A percentile compares a stretch with the other conserved stretches of the same genome.
These are phyloP conservation scores for Corniculantispora saksenae DNA, from an alignment of 2,329 filamentous ascomycete species.

Conservation along the genomic window DNA sequence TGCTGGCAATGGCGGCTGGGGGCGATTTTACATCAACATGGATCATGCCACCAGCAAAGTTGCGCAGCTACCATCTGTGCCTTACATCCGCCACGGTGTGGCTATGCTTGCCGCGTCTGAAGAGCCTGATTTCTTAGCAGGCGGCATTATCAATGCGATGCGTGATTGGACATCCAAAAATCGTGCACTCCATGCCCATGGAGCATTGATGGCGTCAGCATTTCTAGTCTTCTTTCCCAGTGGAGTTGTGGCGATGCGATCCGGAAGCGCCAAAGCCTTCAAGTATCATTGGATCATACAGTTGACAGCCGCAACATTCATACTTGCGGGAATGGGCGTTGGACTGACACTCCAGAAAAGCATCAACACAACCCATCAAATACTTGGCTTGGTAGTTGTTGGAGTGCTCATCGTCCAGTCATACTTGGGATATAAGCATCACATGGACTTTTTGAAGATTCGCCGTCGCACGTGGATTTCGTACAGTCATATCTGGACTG, in stretches of 20 bases:
- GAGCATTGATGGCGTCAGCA: constrained; percentile 22
- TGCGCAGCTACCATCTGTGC: constrained; percentile 14
- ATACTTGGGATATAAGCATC: constrained; percentile 24
- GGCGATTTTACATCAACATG: constrained; percentile 26
- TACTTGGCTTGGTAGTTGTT: constrained; percentile 20
- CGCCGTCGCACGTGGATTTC: constrained; percentile 24
- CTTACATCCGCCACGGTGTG: constrained; percentile 13
- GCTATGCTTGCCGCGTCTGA: constrained; percentile 20
- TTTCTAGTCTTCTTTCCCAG: constrained; percentile 23
- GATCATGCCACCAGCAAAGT: constrained; percentile 20
- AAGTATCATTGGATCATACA: constrained; percentile 26
- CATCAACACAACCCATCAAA: constrained; percentile 20
- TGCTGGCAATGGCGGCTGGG: constrained; percentile 21
- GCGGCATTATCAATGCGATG: background rate
- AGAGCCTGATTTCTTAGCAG: constrained; percentile 4
- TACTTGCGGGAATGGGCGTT: background rate
- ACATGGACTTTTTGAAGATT: constrained; percentile 24
- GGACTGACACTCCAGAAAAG: background rate
- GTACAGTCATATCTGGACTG: constrained; percentile 18
- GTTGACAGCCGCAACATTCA: background rate
- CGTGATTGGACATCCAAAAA: constrained; percentile 7
- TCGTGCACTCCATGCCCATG: constrained; percentile 20
- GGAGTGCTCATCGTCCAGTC: constrained; percentile 19
- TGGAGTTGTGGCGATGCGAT: constrained; percentile 24
- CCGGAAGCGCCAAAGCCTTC: constrained; percentile 21